Base-by-base conservation (phyloP, 176 grass and related monocot species). In the Bonia amplexicaulis region DNA sequence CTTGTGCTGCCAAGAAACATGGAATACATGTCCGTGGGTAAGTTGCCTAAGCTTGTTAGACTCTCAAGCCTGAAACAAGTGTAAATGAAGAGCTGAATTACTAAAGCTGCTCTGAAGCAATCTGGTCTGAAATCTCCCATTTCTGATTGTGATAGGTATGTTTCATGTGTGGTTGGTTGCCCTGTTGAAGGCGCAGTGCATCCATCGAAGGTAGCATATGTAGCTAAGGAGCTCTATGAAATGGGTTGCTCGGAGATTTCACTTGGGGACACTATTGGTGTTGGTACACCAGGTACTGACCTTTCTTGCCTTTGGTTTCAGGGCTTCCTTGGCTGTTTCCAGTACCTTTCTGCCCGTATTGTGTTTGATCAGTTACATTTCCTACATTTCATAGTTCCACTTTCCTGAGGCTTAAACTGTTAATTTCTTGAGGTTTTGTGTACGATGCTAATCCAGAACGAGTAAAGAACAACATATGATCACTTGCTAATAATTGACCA, bases 201-300 rank as follows among this genome's bases (percentile, higher is more conserved):
- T 80, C 93, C 96, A 64, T 85, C 76, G 10, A 92, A 89, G 52
- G 96, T 99, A 20, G 90, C 93, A 63, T 86, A 99, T 73, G 91
- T 99, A 54, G 93, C 93, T 20, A 96, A 94, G 75, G 88, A 78
- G 52, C 93, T 99, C 33, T 96, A 94, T 53, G 73, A 91, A 29
- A 99, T 99, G 93, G 96, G 96, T 19, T 99, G 96, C 88, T 84
- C 80, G 3, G 96, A 99, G 71, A 96, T 99, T 71, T 99, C 96
- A 79, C 96, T 99, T n/a, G 96, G 93, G 10, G 96, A 99, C 85
- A 99, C 96, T 16, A 94, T 94, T 66, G 96, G 96, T 62, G 91
- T 99, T 46, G 93, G 93, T 81, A 99, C 96, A 63, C 96, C 96
- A 89, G 96, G 96, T 95, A 92, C 22, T 11, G 25, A n/a, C 39